Evolutionary conservation across 495 filamentous ascomycete genomes (phyloP), one percentile per base, ranked within the genome.

Genomic region (Chaetomium cochliodes): DNA sequence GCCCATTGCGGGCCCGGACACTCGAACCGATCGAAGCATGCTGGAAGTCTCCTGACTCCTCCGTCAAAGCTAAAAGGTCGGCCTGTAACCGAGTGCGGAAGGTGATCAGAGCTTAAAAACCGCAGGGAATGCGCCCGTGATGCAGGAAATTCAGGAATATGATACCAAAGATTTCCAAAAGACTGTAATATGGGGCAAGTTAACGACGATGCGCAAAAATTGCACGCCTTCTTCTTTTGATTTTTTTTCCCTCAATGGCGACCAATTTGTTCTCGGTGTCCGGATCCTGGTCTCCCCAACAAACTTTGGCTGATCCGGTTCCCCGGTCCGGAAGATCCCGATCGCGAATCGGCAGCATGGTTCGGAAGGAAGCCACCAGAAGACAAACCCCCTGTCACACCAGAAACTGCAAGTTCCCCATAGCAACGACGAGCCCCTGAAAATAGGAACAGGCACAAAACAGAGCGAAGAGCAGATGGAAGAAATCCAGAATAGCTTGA

Each of bases 11-110:
- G 75, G 70, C 69, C 73, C 74, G 68, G 73, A 70, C 70, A 69
- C 62, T 70, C 76, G 73, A 68, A 78, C 74, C 65, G 78, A 78
- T 74, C 78, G 77, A 71, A 79, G 71, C 78, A 81, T 81, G 73
- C 55, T 72, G 63, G 61, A 67, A 60, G 60, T 64, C 64, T 67
- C 59, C 65, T 60, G 62, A 67, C 62, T 54, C 33, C 33, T 37
- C 33, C 8, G 33, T 37, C 33, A 37, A 37, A 37, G 33, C 33
- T 37, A 37, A 58, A 61, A 15, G 57, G 49, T 30, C 28, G 28
- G 59, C 20, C 26, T 56, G 39, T 51, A 50, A 53, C 30, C 39
- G 30, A 50, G 52, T 37, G 56, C 22, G 37, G 66, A 54, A 54
- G 55, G 47, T 56, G 60, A 55, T 65, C 20, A 8, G 41, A 62